A percentile compares a stretch with the other conserved stretches of the same genome.
These are phyloP conservation scores for Cordyceps militaris DNA, from an alignment of 2,329 filamentous ascomycete genomes.

Conservation along the genomic window DNA sequence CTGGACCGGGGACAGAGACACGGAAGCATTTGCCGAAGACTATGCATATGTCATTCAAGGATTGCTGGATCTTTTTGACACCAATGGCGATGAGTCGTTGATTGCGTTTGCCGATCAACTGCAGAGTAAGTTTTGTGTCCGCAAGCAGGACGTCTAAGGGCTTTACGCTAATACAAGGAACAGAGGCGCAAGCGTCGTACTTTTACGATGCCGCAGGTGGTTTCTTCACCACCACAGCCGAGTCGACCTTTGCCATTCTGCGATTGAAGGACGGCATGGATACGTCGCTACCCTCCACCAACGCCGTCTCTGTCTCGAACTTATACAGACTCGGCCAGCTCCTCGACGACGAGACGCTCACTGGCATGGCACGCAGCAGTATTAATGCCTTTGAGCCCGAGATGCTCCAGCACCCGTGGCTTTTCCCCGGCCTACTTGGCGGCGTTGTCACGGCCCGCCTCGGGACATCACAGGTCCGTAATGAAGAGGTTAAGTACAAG, in stretches of 20 bases:
- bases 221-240: constrained; percentile 64
- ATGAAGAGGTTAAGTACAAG: constrained; percentile 22
- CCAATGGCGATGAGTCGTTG: constrained; percentile 68
- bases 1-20: constrained; percentile 58
- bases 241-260: constrained; percentile 65
- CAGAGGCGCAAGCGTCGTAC: constrained; percentile 63
- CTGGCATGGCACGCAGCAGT: constrained; percentile 61
- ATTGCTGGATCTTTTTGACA: constrained; percentile 75
- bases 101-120: constrained; percentile 75
- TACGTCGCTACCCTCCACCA: constrained; percentile 80
- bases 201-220: constrained; percentile 69
- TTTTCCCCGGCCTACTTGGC: constrained; percentile 76
- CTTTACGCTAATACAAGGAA: not conserved
- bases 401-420: constrained; percentile 84
- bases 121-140: constrained; percentile 50
- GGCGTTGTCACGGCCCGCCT: constrained; percentile 68
- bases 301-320: constrained; percentile 80
- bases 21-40: constrained; percentile 80
- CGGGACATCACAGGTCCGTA: constrained; percentile 45
- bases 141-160: rapidly evolving
- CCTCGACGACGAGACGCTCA: constrained; percentile 59
- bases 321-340: constrained; percentile 72
- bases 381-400: constrained; percentile 85
- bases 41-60: constrained; percentile 85
- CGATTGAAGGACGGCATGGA: constrained; percentile 95